Percentiles rank a stretch among this genome's conserved stretches.
Evolutionary conservation across 2,329 filamentous ascomycete genomes (phyloP).

Genomic region (Pestalotiopsis sp.): DNA sequence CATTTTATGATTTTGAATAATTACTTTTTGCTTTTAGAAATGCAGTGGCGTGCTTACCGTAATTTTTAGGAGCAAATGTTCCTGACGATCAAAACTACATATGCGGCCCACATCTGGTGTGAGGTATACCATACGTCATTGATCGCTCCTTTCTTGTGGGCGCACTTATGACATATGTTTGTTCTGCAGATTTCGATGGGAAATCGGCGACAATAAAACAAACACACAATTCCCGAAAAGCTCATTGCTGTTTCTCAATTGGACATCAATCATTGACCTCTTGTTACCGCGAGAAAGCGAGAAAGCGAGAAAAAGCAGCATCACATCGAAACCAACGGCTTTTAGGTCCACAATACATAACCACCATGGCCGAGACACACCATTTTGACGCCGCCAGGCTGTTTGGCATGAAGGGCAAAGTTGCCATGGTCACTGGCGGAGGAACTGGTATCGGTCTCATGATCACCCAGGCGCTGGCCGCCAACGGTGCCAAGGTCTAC

Average conservation of each 20-base stretch:
- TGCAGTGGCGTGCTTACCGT: neutral
- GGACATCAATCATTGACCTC: neutral
- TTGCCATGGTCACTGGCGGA: slow-evolving; percentile 51
- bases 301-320: neutral
- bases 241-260: neutral
- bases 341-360: neutral
- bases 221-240: neutral
- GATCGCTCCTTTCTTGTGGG: neutral
- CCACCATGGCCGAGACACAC: slow-evolving; percentile 35
- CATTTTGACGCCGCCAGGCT: slow-evolving; percentile 35
- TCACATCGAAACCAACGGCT: neutral
- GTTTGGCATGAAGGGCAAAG: slow-evolving; percentile 37
- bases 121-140: slow-evolving; percentile 15
- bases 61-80: slow-evolving; percentile 13
- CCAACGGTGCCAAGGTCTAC: slow-evolving; percentile 47
- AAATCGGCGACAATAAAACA: neutral
- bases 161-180: neutral
- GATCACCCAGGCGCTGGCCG: slow-evolving; percentile 44
- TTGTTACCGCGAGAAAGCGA: neutral
- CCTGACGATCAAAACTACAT: slow-evolving; percentile 6
- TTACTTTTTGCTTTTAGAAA: neutral
- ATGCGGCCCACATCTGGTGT: neutral
- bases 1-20: neutral
- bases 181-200: neutral
- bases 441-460: slow-evolving; percentile 69